These are phyloP conservation scores for Candida patagonica DNA, from an alignment of 805 yeast genomes.

Conservation along the genomic window DNA sequence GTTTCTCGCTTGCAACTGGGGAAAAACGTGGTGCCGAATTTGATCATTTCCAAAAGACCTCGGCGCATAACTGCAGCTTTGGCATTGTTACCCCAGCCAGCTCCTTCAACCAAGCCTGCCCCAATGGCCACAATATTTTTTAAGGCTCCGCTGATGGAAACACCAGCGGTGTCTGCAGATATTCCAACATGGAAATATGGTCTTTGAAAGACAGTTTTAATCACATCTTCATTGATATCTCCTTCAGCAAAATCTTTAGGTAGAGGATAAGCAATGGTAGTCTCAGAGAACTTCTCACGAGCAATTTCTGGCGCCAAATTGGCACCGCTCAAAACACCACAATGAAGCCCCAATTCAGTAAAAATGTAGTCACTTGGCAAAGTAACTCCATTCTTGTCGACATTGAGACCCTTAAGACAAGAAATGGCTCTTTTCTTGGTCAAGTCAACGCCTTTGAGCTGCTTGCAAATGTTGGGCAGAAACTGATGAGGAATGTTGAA, in stretches of 20 bases:
- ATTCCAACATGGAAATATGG: constrained; percentile 96
- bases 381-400: constrained; percentile 74
- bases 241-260: constrained; percentile 64
- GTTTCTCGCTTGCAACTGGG: constrained; percentile 66
- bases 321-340: constrained; percentile 97
- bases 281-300: constrained; percentile 90
- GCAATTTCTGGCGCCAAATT: constrained; percentile 97
- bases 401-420: constrained; percentile 92
- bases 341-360: constrained; percentile 71
- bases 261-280: constrained; percentile 82
- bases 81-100: constrained; percentile 99
- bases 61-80: constrained; percentile 96
- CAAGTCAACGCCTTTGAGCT: constrained; percentile 66
- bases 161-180: constrained; percentile 89
- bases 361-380: constrained; percentile 71
- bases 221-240: constrained; percentile 61
- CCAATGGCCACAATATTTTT: constrained; percentile 94
- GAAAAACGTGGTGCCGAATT: constrained; percentile 76
- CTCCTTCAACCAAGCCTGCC: constrained; percentile 95
- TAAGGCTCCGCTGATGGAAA: constrained; percentile 92
- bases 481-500: constrained; percentile 98
- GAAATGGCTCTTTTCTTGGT: constrained; percentile 79
- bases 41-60: constrained; percentile 83
- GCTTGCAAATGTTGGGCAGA: constrained; percentile 63
- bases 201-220: constrained; percentile 87